These are phyloP conservation scores for Solanum sejunctum DNA, from an alignment of 257 asterid species.

Conservation along the genomic window DNA sequence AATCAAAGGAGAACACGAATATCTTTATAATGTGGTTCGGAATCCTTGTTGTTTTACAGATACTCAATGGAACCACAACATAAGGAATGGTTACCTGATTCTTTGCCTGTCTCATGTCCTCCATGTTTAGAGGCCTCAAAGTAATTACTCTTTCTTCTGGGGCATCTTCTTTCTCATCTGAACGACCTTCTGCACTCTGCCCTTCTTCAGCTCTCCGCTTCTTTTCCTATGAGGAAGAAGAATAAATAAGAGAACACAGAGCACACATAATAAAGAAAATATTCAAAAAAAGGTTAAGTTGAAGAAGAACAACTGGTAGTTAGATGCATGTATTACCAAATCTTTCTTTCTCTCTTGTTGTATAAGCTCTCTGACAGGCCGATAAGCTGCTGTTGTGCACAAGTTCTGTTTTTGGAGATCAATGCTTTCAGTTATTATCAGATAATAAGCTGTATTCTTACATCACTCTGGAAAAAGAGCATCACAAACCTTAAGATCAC, in stretches of 20 bases:
- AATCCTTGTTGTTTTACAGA: not conserved
- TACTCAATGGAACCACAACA: not conserved
- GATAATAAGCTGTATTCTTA: not conserved
- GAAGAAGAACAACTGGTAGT: not conserved
- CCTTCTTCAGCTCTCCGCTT: conserved; percentile 30
- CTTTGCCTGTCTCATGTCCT: conserved; percentile 78
- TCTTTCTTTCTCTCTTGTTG: conserved; percentile 64
- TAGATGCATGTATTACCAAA: conserved; percentile 23
- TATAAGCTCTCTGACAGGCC: conserved; percentile 86
- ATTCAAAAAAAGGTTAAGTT: not conserved
- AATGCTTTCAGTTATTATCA: conserved; percentile 10
- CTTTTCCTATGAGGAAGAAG: conserved; percentile 34
- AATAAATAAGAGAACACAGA: not conserved
- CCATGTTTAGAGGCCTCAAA: conserved; percentile 80
- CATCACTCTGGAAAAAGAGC: not conserved
- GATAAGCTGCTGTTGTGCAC: conserved; percentile 84
- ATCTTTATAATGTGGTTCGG: not conserved
- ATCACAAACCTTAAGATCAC: conserved; percentile 85
- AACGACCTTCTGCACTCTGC: conserved; percentile 31
- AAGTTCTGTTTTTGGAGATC: conserved; percentile 51
- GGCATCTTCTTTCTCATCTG: conserved; percentile 29
- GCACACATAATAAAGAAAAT: not conserved
- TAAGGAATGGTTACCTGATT: conserved; percentile 46
- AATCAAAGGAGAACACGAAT: not conserved
- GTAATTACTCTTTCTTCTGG: conserved; percentile 43